Base-by-base conservation (phyloP, 805 yeast species). In the Lachancea fermentati region DNA sequence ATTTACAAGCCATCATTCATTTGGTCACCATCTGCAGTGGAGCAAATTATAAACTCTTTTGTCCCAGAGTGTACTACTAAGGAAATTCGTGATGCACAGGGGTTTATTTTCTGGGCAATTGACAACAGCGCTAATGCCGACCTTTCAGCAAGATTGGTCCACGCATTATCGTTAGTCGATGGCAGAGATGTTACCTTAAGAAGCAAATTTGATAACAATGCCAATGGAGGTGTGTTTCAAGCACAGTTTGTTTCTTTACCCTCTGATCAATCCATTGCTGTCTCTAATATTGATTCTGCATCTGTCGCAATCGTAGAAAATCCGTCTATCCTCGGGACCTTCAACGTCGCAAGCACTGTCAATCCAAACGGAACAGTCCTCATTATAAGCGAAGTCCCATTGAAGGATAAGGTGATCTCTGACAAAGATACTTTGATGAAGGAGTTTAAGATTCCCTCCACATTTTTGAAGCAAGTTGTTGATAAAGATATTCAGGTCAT, bases 171-270 rank as follows among this genome's bases (percentile, higher is more conserved):
- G 2, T 69, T 83, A 54, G 81, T 76, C 50, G 75, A 74, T 43
- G 57, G 70, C 37, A 67, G 75, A 42, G 55, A 63, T 31, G 72
- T 82, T 42, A 63, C 72, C 39, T 73, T 76, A 59, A 72, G 83
- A 59, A 73, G 83, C 37, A 76, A 75, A 54, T 86, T 69, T 53
- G 95, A 91, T 61, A 88, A 85, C 60, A 58, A 71, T 28, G 67
- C 77, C 12, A 75, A 74, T 37, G 91, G 89, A 26, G 97, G 97
- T 46, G 57, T 76, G 6, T 79, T 80, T 58, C 85, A 82, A 61
- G 73, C 88, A 29, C 85, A 81, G 54, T 66, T 83, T 37, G 62
- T 68, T 19, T 65, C 73, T 5, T 45, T 58, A 3, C 47, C 55
- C n/a, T 45, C 36, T 4, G 42, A 54, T 33, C 41, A 44, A 11